Conservation (phyloP, 768 basidiomycete genomes). For the Boletus coccyginus region DNA sequence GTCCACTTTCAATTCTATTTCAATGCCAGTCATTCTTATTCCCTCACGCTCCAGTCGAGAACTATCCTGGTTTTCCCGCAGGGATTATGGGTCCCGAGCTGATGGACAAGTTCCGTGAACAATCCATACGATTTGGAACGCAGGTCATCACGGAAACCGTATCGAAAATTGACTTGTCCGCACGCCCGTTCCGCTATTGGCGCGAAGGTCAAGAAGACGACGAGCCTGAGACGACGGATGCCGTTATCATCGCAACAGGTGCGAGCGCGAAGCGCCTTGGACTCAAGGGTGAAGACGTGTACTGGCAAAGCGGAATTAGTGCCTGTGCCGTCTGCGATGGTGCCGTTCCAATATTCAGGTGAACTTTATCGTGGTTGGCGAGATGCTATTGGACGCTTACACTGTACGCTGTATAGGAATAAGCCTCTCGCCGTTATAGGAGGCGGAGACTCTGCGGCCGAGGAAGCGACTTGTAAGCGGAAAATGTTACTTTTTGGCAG, state of each 20-base stretch:
- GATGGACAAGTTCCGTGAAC: conserved; percentile 99
- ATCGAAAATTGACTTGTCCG: conserved; percentile 88
- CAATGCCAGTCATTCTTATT: not conserved
- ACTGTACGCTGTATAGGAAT: conserved; percentile 48
- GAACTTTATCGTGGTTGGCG: conserved; percentile 3
- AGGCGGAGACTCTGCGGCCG: conserved; percentile 96
- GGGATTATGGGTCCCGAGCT: conserved; percentile 95
- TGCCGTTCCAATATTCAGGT: conserved; percentile 97
- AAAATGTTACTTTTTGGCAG: not conserved
- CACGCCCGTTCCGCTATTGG: conserved; percentile 97
- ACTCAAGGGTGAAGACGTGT: conserved; percentile 87
- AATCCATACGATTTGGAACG: conserved; percentile 92
- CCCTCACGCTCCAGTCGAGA: conserved; percentile 59
- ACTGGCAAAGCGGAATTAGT: conserved; percentile 98
- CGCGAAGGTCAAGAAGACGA: conserved; percentile 80
- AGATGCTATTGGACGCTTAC: not conserved
- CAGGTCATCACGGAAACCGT: conserved; percentile 97
- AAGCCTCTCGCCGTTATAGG: conserved; percentile 97
- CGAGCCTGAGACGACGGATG: conserved; percentile 89
- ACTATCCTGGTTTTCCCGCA: conserved; percentile 94
- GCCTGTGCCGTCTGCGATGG: conserved; percentile 99
- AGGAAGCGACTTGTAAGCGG: conserved; percentile 90
- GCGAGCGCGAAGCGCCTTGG: conserved; percentile 92
- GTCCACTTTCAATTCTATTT: conserved; percentile 14
- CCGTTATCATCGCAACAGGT: conserved; percentile 95